Conservation (phyloP, 441 rosid species). For the Syzygium malaccense region DNA sequence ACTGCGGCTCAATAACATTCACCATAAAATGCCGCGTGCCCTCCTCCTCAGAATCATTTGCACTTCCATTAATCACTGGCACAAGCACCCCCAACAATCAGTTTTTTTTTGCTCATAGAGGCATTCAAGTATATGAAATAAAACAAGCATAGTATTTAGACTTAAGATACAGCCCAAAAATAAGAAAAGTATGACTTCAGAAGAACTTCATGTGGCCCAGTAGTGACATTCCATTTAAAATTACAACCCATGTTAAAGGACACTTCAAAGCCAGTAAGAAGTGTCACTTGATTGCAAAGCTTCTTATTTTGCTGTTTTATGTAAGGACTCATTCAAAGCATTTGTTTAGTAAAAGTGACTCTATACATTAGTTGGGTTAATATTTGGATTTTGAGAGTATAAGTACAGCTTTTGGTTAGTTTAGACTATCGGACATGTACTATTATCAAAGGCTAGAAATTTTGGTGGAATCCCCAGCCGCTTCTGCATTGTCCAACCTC, state of each 20-base stretch:
- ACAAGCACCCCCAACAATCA: conserved; percentile 15
- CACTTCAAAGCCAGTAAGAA: neutral
- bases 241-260: neutral
- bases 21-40: conserved; percentile 95
- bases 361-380: neutral
- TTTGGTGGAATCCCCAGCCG: neutral
- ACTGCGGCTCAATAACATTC: conserved; percentile 96
- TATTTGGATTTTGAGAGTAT: neutral
- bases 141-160: neutral
- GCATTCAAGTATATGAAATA: neutral
- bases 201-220: neutral
- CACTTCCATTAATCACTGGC: conserved; percentile 45
- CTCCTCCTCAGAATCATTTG: conserved; percentile 64
- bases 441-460: neutral
- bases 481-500: neutral
- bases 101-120: neutral
- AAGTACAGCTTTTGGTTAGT: neutral
- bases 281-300: neutral
- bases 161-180: neutral
- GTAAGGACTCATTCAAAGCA: neutral
- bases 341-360: neutral
- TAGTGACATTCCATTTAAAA: neutral
- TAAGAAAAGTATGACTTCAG: neutral
- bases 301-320: neutral
- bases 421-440: neutral